Evolutionary conservation across 345 rosid species (phyloP).

Genomic region (Sonneratia caseolaris): DNA sequence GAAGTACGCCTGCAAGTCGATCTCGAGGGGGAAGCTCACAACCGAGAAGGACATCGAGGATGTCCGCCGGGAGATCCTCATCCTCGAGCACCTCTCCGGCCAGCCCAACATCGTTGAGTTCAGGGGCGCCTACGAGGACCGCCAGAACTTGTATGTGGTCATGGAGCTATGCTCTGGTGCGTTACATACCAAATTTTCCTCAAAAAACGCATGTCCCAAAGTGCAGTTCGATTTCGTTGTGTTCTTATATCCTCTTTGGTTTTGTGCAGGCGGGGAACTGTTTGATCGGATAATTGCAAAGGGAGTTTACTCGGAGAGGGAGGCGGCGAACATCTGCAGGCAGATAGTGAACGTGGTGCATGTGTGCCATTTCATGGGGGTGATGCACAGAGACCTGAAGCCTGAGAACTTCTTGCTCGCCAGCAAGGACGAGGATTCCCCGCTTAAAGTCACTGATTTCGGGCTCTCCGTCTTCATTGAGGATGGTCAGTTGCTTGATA

Average conservation of each 20-base stretch:
- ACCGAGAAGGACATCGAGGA: conserved; percentile 44
- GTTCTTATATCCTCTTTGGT: not conserved
- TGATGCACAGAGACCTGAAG: conserved; percentile 83
- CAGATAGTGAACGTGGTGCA: conserved; percentile 81
- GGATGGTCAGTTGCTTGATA: conserved; percentile 36
- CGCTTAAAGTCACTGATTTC: conserved; percentile 73
- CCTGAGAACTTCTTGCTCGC: conserved; percentile 88
- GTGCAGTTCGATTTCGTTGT: not conserved
- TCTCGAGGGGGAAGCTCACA: conserved; percentile 50
- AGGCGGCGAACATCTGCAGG: conserved; percentile 61
- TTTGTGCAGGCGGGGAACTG: conserved; percentile 55
- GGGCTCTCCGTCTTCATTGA: conserved; percentile 90
- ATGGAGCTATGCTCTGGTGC: conserved; percentile 86
- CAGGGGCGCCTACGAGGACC: conserved; percentile 71
- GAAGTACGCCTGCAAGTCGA: conserved; percentile 76
- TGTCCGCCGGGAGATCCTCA: conserved; percentile 63
- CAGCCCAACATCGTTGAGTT: conserved; percentile 88
- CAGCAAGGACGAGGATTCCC: conserved; percentile 36
- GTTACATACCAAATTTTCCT: not conserved
- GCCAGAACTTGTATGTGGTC: conserved; percentile 47
- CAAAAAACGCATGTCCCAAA: not conserved
- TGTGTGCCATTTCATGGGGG: conserved; percentile 93
- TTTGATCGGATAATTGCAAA: conserved; percentile 71
- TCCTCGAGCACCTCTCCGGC: conserved; percentile 71
- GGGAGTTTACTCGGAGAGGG: conserved; percentile 68